phyloP scores from a whole-genome alignment of 495 filamentous ascomycete genomes.

The Aspergillus cavernicola region DNA sequence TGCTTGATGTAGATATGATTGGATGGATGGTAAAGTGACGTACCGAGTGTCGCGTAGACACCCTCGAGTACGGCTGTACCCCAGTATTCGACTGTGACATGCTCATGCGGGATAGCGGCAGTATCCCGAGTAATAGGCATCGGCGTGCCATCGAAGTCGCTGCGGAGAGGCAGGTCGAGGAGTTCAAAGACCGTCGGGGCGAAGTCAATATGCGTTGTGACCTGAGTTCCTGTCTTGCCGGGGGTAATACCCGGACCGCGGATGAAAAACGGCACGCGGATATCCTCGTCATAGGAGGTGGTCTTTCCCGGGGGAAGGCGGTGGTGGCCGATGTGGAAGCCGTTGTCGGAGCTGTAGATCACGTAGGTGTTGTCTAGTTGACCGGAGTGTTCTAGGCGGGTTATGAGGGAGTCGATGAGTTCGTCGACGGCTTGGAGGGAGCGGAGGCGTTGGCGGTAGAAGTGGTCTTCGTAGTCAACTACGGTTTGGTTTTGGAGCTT shows the following conservation, averaged over 20 bases:
- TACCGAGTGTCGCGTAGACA: slow-evolving; percentile 29
- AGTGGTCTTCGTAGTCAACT: slow-evolving; percentile 64
- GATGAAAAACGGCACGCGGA: slow-evolving; percentile 63
- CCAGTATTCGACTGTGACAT: slow-evolving; percentile 67
- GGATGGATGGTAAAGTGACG: not conserved
- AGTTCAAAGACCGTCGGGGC: slow-evolving; percentile 54
- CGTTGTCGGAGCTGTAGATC: slow-evolving; percentile 71
- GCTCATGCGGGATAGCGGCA: slow-evolving; percentile 50
- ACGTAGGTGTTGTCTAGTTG: slow-evolving; percentile 67
- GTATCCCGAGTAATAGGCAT: slow-evolving; percentile 29
- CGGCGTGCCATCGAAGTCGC: slow-evolving; percentile 48
- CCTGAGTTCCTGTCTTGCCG: slow-evolving; percentile 38
- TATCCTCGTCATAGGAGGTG: slow-evolving; percentile 69
- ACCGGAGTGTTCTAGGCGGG: slow-evolving; percentile 46
- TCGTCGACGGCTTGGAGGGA: slow-evolving; percentile 68
- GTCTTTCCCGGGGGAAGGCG: slow-evolving; percentile 68
- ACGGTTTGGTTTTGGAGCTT: slow-evolving; percentile 50
- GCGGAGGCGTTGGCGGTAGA: slow-evolving; percentile 61
- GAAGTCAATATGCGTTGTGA: slow-evolving; percentile 59
- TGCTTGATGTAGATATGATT: too few relatives aligned
- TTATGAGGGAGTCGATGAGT: slow-evolving; percentile 56
- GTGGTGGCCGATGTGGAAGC: slow-evolving; percentile 73
- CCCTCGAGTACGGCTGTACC: slow-evolving; percentile 52
- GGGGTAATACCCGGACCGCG: slow-evolving; percentile 54
- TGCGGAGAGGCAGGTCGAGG: slow-evolving; percentile 32